phyloP scores from a whole-genome alignment of 371 early-diverging fungal species.

The Furculomyces boomerangus region DNA sequence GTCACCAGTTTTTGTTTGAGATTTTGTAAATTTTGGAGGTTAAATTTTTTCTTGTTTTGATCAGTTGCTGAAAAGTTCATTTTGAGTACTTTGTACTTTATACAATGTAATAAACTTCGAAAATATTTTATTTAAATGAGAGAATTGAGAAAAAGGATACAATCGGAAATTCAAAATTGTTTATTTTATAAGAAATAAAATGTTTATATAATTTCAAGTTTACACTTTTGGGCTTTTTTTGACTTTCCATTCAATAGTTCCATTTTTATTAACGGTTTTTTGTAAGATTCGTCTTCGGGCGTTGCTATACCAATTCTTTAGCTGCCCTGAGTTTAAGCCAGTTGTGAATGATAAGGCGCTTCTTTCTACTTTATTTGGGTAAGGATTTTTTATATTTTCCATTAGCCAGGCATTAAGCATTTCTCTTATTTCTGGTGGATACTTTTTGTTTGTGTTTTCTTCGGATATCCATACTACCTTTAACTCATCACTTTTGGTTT shows the following conservation, averaged over 20 bases:
- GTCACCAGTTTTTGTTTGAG: too few relatives aligned
- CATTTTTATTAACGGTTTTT: neutral
- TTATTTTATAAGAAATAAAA: too few relatives aligned
- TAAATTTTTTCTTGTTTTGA: too few relatives aligned
- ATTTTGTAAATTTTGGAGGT: too few relatives aligned
- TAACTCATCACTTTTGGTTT: neutral
- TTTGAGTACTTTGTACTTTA: too few relatives aligned
- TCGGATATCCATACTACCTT: too few relatives aligned
- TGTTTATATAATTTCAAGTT: too few relatives aligned
- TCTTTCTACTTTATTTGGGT: neutral
- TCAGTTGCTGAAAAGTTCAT: too few relatives aligned
- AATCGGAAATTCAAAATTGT: too few relatives aligned
- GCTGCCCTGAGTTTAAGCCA: neutral
- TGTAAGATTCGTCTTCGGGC: conserved; percentile 1
- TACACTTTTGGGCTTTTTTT: neutral
- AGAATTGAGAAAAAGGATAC: too few relatives aligned
- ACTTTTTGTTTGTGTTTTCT: too few relatives aligned
- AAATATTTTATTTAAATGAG: neutral
- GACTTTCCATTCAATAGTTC: neutral
- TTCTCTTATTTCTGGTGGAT: neutral
- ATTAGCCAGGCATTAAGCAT: neutral
- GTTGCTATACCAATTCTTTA: conserved; percentile 4
- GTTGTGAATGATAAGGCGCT: neutral
- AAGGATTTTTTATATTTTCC: neutral
- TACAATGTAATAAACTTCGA: neutral